Base-by-base conservation (phyloP, 768 basidiomycete genomes). In the Favolaschia claudopus region DNA sequence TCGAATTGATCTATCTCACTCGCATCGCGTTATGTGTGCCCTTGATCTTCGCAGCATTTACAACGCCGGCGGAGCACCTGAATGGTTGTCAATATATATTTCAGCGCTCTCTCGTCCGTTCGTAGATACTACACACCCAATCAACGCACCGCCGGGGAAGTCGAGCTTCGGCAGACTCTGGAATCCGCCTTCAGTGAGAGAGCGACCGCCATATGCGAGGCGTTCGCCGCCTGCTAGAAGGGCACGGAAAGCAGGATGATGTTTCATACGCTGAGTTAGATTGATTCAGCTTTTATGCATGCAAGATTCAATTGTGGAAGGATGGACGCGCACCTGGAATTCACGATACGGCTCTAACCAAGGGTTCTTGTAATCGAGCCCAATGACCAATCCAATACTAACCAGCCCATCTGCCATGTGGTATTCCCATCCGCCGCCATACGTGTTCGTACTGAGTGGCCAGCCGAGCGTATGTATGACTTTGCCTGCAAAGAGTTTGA, bases 21-120 rank as follows among this genome's bases (percentile, higher is more conserved):
- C 63, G 96, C 97, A 99, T 99, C 3, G 96, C 95, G 58, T 96
- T 99, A 72, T 99, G 97, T 0, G 96, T 96, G 14, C 96, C 96
- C 71, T 99, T 99, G 76, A 99, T 99, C 77, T 97, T 99, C 14
- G 96, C 91, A 12, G 97, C 84, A 76, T 99, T 99, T 59, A 99
- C 84, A 72, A 99, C 95, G 13, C 96, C 96, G 1, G 96, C 97
- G 0, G 94, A 90, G 76, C 96, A 98, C 0, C 62, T 62, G 36
- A 14, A n/a, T n/a, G n/a, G 36, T 12, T 25, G 19, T 38, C 14
- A 7, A 14, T 6, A 52, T 10, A 28, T 38, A 29, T 19, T 9
- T 25, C 34, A 28, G 10, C 36, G 27, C 5, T 40, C 13, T 10
- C 12, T 13, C 9, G 20, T 10, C 39, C 39, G 20, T 8, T 8